phyloP scores from a whole-genome alignment of 1,284 basidiomycete genomes.

The Austroboletus rostrupii region DNA sequence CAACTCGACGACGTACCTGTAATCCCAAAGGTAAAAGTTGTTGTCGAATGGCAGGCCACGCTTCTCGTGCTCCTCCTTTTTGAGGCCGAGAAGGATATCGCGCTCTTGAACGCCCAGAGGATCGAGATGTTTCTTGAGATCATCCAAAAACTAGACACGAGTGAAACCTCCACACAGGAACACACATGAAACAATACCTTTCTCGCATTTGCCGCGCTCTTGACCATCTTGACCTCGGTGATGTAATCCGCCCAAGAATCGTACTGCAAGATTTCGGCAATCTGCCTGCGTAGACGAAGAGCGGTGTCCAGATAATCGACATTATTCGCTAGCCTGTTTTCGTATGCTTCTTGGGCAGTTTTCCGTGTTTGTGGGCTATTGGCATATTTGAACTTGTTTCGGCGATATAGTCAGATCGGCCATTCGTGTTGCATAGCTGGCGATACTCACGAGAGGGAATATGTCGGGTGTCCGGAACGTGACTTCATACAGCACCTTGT shows the following conservation, averaged over 20 bases:
- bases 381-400: conserved; percentile 69
- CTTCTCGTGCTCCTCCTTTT: conserved; percentile 64
- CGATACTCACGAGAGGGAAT: conserved; percentile 60
- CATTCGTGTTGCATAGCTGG: not conserved
- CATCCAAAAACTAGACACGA: conserved; percentile 55
- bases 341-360: conserved; percentile 60
- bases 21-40: conserved; percentile 70
- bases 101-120: conserved; percentile 69
- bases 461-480: conserved; percentile 61
- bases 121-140: conserved; percentile 69
- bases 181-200: conserved; percentile 35
- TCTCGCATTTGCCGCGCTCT: conserved; percentile 46
- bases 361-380: conserved; percentile 65
- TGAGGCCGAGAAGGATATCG: conserved; percentile 62
- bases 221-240: conserved; percentile 84
- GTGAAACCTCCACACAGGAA: not conserved
- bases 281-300: conserved; percentile 64
- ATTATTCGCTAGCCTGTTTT: conserved; percentile 65
- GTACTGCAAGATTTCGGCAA: conserved; percentile 66
- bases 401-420: not conserved
- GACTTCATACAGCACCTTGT: conserved; percentile 59
- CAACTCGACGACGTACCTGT: conserved; percentile 28
- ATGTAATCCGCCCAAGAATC: conserved; percentile 79
- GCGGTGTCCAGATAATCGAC: conserved; percentile 63
- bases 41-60: conserved; percentile 60